A percentile compares a stretch with the other conserved stretches of the same genome.
These are phyloP conservation scores for Ambrosia trifida DNA, from an alignment of 129 eudicot species.

Conservation along the genomic window DNA sequence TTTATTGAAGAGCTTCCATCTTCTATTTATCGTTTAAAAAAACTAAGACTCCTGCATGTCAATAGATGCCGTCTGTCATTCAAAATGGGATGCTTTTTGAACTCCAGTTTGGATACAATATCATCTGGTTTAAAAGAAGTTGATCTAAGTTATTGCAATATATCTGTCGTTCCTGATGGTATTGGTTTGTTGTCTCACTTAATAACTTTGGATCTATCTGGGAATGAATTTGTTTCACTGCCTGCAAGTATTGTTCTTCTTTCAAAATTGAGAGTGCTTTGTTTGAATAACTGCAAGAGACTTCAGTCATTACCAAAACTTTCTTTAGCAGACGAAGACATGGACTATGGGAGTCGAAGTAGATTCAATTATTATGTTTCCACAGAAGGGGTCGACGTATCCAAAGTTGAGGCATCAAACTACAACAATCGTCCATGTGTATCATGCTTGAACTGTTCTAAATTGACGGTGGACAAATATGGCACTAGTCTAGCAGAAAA, in stretches of 20 bases:
- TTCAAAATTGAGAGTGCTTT: constrained; percentile 17
- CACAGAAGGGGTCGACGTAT: not conserved
- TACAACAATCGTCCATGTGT: not conserved
- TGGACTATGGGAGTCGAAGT: not conserved
- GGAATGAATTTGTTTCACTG: not conserved
- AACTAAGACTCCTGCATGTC: too few species aligned
- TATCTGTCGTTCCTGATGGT: constrained; percentile 9
- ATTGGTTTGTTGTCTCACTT: constrained; percentile 5
- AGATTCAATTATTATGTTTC: constrained; percentile 14
- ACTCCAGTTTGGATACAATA: not conserved
- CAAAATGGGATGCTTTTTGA: constrained; percentile 5
- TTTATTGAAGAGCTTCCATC: too few species aligned
- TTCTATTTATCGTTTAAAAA: too few species aligned
- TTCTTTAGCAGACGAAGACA: constrained; percentile 14
- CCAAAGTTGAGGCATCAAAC: not conserved
- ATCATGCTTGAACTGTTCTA: not conserved
- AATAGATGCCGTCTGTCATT: not conserved
- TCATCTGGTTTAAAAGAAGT: not conserved
- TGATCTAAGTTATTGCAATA: too few species aligned
- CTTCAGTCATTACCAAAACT: constrained; percentile 13
- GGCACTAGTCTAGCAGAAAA: too few species aligned
- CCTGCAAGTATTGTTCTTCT: constrained; percentile 10
- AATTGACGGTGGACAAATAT: too few species aligned
- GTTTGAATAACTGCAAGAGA: not conserved
- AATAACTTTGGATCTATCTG: not conserved